Evolutionary conservation across 2,329 filamentous ascomycete genomes (phyloP).

Genomic region (Incumbomyces lentus): DNA sequence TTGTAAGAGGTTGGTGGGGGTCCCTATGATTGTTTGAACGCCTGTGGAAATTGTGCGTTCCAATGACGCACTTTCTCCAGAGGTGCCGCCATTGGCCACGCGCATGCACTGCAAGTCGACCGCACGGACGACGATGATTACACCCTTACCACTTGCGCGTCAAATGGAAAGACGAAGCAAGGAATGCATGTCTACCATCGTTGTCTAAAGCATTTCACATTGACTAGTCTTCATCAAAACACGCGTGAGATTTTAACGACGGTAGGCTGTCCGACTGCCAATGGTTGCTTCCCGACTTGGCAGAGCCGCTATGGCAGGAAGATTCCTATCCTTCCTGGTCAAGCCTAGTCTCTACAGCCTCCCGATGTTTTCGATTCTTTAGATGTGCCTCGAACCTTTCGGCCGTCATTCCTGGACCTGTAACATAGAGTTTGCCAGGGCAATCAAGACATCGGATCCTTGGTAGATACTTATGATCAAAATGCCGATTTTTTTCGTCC

Average conservation of each 20-base stretch:
- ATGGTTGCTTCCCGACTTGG: no score
- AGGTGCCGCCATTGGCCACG: neutral
- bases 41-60: neutral
- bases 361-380: conserved; percentile 69
- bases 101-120: neutral
- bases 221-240: no score
- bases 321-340: conserved; percentile 20
- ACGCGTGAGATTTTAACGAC: no score
- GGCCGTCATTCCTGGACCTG: conserved; percentile 72
- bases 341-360: conserved; percentile 52
- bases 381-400: conserved; percentile 90
- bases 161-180: no score
- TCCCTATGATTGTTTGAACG: neutral
- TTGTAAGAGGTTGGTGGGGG: neutral
- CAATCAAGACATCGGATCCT: conserved; percentile 88
- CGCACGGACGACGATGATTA: no score
- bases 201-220: no score
- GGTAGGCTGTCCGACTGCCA: no score
- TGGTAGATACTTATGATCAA: conserved; percentile 75
- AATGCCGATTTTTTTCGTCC: conserved; percentile 42
- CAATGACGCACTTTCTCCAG: neutral
- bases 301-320: neutral
- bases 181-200: no score
- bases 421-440: conserved; percentile 86
- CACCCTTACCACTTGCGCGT: no score